Conservation (phyloP, 176 grass and related monocot genomes). For the Triticum turgidum region DNA sequence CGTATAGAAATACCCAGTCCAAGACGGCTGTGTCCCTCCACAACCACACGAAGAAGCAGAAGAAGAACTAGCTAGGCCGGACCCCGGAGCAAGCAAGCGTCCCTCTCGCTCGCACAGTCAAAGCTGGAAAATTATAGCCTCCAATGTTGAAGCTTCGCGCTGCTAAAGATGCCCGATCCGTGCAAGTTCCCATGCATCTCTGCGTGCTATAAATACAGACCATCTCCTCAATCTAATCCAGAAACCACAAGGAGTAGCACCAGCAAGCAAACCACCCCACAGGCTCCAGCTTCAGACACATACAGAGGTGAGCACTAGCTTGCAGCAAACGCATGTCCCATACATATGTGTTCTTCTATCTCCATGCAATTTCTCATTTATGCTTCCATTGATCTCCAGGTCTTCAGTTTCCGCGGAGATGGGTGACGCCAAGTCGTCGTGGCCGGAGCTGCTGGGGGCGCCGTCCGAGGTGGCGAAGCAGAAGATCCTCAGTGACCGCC, state of each 20-base stretch:
- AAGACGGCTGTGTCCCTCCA: background rate
- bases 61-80: too few relatives aligned
- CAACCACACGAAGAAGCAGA: background rate
- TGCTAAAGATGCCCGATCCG: background rate
- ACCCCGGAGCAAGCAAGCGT: background rate
- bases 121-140: background rate
- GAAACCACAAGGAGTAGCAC: background rate
- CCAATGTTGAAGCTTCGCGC: background rate
- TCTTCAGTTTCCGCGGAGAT: too few relatives aligned
- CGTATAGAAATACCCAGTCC: background rate
- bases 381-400: too few relatives aligned
- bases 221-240: background rate
- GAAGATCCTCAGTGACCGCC: slow-evolving; percentile 26
- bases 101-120: background rate
- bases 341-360: too few relatives aligned
- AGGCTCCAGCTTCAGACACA: background rate
- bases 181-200: background rate
- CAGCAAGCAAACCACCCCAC: background rate
- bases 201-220: background rate
- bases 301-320: too few relatives aligned
- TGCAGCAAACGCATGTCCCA: too few relatives aligned
- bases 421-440: background rate
- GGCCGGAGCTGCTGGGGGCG: slow-evolving; percentile 35
- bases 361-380: too few relatives aligned
- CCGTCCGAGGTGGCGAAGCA: slow-evolving; percentile 22